These are phyloP conservation scores for Argentina anserina DNA, from an alignment of 306 rosid genomes.

Conservation along the genomic window DNA sequence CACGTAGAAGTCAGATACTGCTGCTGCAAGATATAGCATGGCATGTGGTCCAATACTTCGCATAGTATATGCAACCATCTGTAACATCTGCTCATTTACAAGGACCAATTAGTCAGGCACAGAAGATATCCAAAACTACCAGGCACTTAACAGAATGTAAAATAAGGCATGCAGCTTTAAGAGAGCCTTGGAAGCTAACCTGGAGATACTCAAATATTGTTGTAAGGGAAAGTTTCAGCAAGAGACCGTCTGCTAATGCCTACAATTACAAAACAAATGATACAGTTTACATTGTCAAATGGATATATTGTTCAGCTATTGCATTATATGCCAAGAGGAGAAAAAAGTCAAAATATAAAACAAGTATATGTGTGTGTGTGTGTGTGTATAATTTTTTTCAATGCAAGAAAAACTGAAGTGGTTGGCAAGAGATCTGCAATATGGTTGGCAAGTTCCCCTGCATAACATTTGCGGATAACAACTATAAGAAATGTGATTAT, in stretches of 20 bases:
- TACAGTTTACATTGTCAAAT: constrained; percentile 7
- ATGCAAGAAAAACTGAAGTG: constrained; percentile 28
- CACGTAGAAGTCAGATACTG: constrained; percentile 86
- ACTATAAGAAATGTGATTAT: not conserved
- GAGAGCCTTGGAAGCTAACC: constrained; percentile 40
- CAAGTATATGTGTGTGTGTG: not conserved
- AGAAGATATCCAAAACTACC: constrained; percentile 6
- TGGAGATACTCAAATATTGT: constrained; percentile 98
- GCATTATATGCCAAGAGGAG: constrained; percentile 4
- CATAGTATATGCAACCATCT: constrained; percentile 48
- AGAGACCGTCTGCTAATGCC: constrained; percentile 59
- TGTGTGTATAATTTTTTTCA: no score
- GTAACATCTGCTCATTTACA: constrained; percentile 56
- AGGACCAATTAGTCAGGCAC: constrained; percentile 19
- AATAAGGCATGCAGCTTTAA: not conserved
- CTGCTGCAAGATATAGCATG: constrained; percentile 93
- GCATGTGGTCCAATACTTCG: constrained; percentile 50
- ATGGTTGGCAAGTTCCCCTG: constrained; percentile 92
- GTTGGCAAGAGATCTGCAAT: constrained; percentile 69
- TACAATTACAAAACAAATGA: constrained; percentile 34
- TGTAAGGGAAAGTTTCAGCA: constrained; percentile 71
- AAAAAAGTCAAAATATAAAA: constrained; percentile 2
- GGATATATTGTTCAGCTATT: constrained; percentile 13
- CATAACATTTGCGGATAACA: constrained; percentile 23
- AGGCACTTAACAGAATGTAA: not conserved